A percentile compares a stretch with the other conserved stretches of the same genome.
Evolutionary conservation across 257 asterid genomes (phyloP).

Genomic region (Fraxinus cuspidata): DNA sequence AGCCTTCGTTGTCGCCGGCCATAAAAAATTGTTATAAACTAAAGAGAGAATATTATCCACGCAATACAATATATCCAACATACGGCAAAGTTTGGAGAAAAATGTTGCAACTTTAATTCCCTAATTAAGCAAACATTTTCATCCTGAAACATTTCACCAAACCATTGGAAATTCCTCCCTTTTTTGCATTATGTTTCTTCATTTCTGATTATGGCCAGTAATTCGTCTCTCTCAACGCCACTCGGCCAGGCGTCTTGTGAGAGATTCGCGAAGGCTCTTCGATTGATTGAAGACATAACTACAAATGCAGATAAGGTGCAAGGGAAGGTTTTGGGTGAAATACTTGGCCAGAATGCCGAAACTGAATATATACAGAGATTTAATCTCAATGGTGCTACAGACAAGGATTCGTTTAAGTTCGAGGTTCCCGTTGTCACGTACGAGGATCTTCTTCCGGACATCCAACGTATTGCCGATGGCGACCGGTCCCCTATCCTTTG

Average conservation of each 20-base stretch:
- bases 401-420: conserved; percentile 63
- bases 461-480: conserved; percentile 76
- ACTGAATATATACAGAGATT: conserved; percentile 62
- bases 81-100: not conserved
- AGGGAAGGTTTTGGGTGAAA: conserved; percentile 57
- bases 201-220: conserved; percentile 41
- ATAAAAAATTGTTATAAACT: too few species aligned
- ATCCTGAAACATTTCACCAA: conserved; percentile 7
- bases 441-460: conserved; percentile 75
- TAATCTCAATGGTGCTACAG: conserved; percentile 54
- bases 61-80: conserved; percentile 16
- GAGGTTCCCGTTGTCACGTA: conserved; percentile 64
- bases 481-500: conserved; percentile 70
- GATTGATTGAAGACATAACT: conserved; percentile 70
- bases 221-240: conserved; percentile 35
- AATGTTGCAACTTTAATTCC: not conserved
- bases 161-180: not conserved
- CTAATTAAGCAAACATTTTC: conserved; percentile 22
- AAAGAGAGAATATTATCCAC: not conserved
- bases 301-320: conserved; percentile 51
- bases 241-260: conserved; percentile 48
- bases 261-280: conserved; percentile 53
- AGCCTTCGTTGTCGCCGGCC: not conserved
- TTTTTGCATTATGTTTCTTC: not conserved
- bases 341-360: conserved; percentile 52